Base-by-base conservation (phyloP, 352 stramenopile genomes). In the Saprolegnia diclina region DNA sequence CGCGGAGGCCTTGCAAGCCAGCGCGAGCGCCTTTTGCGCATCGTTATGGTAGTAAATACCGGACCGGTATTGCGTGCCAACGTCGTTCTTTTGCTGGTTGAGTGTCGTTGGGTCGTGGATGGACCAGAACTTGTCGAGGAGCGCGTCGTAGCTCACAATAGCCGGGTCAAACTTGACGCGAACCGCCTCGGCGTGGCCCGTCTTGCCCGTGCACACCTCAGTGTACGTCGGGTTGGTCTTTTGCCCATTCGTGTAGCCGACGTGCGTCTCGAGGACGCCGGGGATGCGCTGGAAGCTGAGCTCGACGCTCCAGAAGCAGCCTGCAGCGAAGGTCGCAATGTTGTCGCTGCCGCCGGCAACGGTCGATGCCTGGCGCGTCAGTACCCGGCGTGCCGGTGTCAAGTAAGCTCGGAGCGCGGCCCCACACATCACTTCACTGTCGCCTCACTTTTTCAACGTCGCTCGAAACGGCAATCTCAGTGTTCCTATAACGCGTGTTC, bases 251-350 rank as follows among this genome's bases (percentile, higher is more conserved):
- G 79, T 77, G 73, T 96, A 96, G 53, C 88, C 88, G 5, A 98
- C 96, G 0, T 82, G 76, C 18, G 96, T 99, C 56, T 89, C 78
- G 6, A 92, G 72, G 24, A 99, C 91, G 44, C 97, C 97, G 6
- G 81, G 81, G 24, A 98, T 75, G 55, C 97, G 86, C 80, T 98
- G 92, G 77, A 98, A 98, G 14, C 89, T 92, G 37, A 99, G 74
- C 79, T 99, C 92, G n/a, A 98, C 81, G 56, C 95, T 94, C 97
- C 96, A 99, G 77, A 99, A 99, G 78, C 97, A 99, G 24, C 97
- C 97, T 45, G 92, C 91, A 0, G 93, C 97, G 79, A 99, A 98
- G 10, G 95, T 98, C 21, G 94, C 94, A 24, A 94, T 19, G 50
- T 77, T 40, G 18, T 63, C 40, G 42, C 42, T 14, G 13, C 11